These are phyloP conservation scores for Trichophaea hybrida DNA, from an alignment of 2,329 filamentous ascomycete species.

Conservation along the genomic window DNA sequence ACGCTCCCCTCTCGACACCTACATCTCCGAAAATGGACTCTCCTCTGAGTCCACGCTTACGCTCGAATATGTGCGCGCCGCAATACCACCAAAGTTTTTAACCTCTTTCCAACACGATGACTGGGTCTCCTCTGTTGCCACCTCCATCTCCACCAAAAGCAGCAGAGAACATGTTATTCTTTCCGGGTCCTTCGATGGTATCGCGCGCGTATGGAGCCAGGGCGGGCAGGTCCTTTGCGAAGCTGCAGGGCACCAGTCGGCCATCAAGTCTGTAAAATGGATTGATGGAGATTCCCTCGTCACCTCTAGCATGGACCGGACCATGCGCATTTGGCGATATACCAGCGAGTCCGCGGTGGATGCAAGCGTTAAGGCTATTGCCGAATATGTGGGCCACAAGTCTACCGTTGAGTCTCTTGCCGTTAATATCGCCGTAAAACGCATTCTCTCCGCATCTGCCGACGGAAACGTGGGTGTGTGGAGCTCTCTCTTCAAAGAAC, in stretches of 20 bases:
- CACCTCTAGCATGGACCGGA: conserved; percentile 71
- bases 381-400: conserved; percentile 69
- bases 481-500: conserved; percentile 63
- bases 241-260: conserved; percentile 60
- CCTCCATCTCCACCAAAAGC: conserved; percentile 46
- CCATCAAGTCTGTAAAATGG: conserved; percentile 72
- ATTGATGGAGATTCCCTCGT: conserved; percentile 57
- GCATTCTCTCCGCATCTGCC: conserved; percentile 70
- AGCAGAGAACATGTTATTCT: conserved; percentile 46
- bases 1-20: conserved; percentile 77
- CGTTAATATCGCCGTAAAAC: conserved; percentile 56
- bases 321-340: conserved; percentile 83
- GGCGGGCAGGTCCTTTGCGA: conserved; percentile 70
- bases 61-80: conserved; percentile 82
- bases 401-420: conserved; percentile 60
- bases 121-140: conserved; percentile 75
- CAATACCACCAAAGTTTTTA: conserved; percentile 77
- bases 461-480: conserved; percentile 81
- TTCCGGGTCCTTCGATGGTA: conserved; percentile 87
- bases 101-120: conserved; percentile 94
- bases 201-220: conserved; percentile 77
- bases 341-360: conserved; percentile 41
- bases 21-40: conserved; percentile 70
- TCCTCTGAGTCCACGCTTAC: conserved; percentile 76
- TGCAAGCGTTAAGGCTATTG: conserved; percentile 34